These are phyloP conservation scores for Paramyrothecium sp. DNA, from an alignment of 2,329 filamentous ascomycete species.

Conservation along the genomic window DNA sequence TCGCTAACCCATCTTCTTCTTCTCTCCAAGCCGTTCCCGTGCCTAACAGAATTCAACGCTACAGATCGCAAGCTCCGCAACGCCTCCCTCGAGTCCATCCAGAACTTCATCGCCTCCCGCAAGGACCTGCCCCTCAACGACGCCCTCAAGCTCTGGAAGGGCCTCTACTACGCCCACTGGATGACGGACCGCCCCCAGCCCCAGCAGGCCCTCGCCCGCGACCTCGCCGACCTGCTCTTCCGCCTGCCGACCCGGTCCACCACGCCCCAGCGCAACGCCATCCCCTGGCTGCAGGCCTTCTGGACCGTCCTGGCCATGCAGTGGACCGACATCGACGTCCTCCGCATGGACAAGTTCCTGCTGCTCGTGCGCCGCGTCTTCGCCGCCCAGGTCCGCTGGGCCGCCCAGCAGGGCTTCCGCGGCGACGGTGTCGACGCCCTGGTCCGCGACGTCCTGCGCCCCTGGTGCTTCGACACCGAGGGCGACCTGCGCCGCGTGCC, in stretches of 20 bases:
- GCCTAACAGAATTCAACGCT: constrained; percentile 2
- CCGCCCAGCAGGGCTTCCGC: constrained; percentile 29
- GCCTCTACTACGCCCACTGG: constrained; percentile 90
- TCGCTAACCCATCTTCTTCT: not conserved
- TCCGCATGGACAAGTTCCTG: constrained; percentile 91
- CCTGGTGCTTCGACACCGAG: constrained; percentile 31
- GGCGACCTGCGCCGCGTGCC: constrained; percentile 61
- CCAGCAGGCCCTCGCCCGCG: constrained; percentile 78
- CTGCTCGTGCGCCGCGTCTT: constrained; percentile 79
- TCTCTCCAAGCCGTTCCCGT: not conserved
- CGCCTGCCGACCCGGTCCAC: constrained; percentile 44
- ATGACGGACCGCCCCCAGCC: constrained; percentile 88
- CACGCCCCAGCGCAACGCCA: constrained; percentile 24
- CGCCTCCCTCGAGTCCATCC: constrained; percentile 73
- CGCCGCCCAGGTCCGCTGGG: constrained; percentile 62
- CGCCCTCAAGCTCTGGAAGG: constrained; percentile 88
- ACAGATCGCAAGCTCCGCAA: constrained; percentile 77
- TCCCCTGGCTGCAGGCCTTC: constrained; percentile 60
- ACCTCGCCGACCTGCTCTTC: constrained; percentile 68
- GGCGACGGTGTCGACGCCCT: constrained; percentile 25
- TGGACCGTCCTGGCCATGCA: constrained; percentile 69
- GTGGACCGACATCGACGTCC: constrained; percentile 72
- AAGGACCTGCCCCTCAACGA: constrained; percentile 64
- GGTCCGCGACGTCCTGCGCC: constrained; percentile 23
- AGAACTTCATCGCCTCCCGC: constrained; percentile 70